Conservation (phyloP, 2,329 filamentous ascomycete genomes). For the Colletotrichum ledebouriae region DNA sequence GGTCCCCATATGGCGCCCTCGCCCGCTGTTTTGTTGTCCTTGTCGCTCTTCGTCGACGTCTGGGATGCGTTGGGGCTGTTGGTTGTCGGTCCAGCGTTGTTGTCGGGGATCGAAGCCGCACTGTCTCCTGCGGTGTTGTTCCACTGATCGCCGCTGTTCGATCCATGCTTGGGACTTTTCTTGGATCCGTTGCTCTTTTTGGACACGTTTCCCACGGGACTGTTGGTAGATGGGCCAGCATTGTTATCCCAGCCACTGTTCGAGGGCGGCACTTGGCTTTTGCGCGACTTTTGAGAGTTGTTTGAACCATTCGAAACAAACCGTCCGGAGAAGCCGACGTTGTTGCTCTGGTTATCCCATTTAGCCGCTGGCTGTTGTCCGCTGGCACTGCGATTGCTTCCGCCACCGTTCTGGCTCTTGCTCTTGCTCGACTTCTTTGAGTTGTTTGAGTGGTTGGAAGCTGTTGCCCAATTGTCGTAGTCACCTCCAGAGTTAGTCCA, state of each 20-base stretch:
- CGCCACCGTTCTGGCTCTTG: slow-evolving; percentile 11
- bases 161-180: slow-evolving; percentile 16
- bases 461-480: slow-evolving; percentile 32
- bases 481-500: slow-evolving; percentile 22
- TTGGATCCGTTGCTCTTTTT: slow-evolving; percentile 36
- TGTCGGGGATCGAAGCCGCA: slow-evolving; percentile 30
- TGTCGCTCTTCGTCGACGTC: slow-evolving; percentile 28
- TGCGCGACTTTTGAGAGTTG: slow-evolving; percentile 22
- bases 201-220: slow-evolving; percentile 18
- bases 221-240: slow-evolving; percentile 37
- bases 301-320: slow-evolving; percentile 23
- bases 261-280: slow-evolving; percentile 14
- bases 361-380: slow-evolving; percentile 4
- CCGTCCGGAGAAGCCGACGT: slow-evolving; percentile 32
- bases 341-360: slow-evolving; percentile 37
- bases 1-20: slow-evolving; percentile 36
- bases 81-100: slow-evolving; percentile 33
- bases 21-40: slow-evolving; percentile 22
- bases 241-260: slow-evolving; percentile 42
- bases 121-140: slow-evolving; percentile 17
- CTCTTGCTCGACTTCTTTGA: slow-evolving; percentile 37
- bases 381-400: slow-evolving; percentile 26
- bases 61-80: slow-evolving; percentile 30
- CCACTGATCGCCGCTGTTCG: slow-evolving; percentile 21
- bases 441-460: slow-evolving; percentile 28